Base-by-base conservation (phyloP, 1,284 basidiomycete genomes). In the Cystobasidium sp. region DNA sequence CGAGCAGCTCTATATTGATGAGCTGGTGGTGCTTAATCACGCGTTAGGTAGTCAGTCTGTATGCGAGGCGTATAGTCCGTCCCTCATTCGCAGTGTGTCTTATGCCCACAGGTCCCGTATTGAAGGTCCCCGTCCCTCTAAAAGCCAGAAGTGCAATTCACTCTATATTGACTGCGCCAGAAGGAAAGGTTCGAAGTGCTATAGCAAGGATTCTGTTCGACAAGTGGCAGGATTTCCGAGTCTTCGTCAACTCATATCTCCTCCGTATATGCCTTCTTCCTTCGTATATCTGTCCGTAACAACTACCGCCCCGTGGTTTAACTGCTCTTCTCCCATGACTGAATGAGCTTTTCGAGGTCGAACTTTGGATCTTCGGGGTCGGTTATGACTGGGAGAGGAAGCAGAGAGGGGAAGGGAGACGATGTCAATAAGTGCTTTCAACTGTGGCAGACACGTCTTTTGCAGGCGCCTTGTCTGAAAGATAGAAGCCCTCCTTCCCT, bases 311-410 rank as follows among this genome's bases (percentile, higher is more conserved):
- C 12, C 16, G 20, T 12, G 1, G 5, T 49, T 22, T 63, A 63
- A 20, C 43, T 63, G 61, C 61, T 63, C 61, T 63, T 63, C 61
- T 79, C 78, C 74, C 58, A 75, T 18, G 77, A 75, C 80, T 81
- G 83, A 82, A 98, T 82, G 78, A 97, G 85, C 85, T 94, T 94
- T 86, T 98, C 96, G 82, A 98, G 86, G 86, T 99, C 95, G 85
- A 99, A 99, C 78, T 88, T 89, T 76, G 95, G 93, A 84, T 96
- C 90, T 81, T 98, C 94, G 64, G 94, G 93, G 85, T 99, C 89
- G 77, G 92, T 91, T 79, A 96, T 85, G 79, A 94, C 93, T 93
- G 73, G 24, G 16, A 46, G 55, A 20, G 61, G 22, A 46, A 41
- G 44, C 39, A 20, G 46, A 20, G 39, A 31, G 14, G 24, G 20